phyloP scores from a whole-genome alignment of 1,284 basidiomycete genomes.

The Ustilago trichophora region DNA sequence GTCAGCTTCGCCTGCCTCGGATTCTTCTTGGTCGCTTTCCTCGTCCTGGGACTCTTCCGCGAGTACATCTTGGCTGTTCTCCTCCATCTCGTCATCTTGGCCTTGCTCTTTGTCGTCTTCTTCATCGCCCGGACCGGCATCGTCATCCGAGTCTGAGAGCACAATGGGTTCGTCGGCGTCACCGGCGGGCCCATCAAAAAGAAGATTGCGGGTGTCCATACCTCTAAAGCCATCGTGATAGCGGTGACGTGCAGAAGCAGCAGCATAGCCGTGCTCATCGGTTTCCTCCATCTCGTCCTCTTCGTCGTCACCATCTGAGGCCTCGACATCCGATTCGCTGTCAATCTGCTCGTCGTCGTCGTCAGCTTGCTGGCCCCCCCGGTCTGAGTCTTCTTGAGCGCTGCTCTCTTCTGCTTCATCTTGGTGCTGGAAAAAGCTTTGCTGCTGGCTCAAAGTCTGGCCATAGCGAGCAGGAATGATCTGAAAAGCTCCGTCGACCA shows the following conservation, averaged over 20 bases:
- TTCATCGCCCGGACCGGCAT: neutral
- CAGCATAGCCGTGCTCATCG: neutral
- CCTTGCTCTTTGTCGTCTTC: neutral
- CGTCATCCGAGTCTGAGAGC: constrained; percentile 39
- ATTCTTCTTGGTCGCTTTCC: no score
- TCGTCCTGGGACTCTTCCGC: neutral
- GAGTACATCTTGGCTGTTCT: constrained; percentile 5
- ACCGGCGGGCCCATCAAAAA: constrained; percentile 27
- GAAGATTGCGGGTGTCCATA: constrained; percentile 14
- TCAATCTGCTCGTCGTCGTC: neutral
- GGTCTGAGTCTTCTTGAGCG: neutral
- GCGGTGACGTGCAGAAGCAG: neutral
- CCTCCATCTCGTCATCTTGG: constrained; percentile 2
- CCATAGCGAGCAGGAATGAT: constrained; percentile 22
- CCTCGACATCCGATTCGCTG: neutral
- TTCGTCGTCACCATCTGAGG: constrained; percentile 13
- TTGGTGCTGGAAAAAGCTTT: neutral
- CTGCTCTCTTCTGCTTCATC: neutral
- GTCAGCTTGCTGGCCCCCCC: neutral
- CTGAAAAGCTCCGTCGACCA: constrained; percentile 29
- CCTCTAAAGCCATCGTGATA: constrained; percentile 14
- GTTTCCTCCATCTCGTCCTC: constrained; percentile 7
- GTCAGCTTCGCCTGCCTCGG: neutral
- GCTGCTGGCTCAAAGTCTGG: neutral
- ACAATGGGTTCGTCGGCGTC: constrained; percentile 45